phyloP scores from a whole-genome alignment of 495 filamentous ascomycete species.

The Lophium mytilinum region DNA sequence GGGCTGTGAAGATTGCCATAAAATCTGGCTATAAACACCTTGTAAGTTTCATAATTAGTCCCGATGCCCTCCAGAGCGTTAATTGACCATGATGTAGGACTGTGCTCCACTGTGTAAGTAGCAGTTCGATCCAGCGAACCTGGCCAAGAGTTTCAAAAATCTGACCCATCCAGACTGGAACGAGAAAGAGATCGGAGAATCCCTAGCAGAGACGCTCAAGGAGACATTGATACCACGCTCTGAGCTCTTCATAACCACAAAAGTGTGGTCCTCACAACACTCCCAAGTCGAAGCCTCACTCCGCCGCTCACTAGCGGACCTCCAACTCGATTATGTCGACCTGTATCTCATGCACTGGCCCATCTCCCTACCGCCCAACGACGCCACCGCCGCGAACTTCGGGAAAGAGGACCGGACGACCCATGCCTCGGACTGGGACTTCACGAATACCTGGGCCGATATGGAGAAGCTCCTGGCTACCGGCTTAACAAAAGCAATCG shows the following conservation, averaged over 20 bases:
- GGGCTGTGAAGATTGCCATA: slow-evolving; percentile 6
- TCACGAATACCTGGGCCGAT: slow-evolving; percentile 7
- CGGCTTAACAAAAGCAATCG: slow-evolving; percentile 7
- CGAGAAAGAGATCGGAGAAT: slow-evolving; percentile 11
- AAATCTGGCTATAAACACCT: slow-evolving; percentile 13
- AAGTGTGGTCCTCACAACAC: slow-evolving; percentile 12
- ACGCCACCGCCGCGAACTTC: background rate
- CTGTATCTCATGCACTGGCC: slow-evolving; percentile 16
- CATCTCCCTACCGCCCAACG: slow-evolving; percentile 4
- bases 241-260: slow-evolving; percentile 12
- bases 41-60: background rate
- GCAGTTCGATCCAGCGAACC: background rate
- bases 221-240: slow-evolving; percentile 3
- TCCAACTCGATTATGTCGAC: slow-evolving; percentile 10
- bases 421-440: slow-evolving; percentile 9
- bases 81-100: background rate
- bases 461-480: slow-evolving; percentile 12
- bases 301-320: background rate
- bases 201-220: background rate
- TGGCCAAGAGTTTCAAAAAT: background rate
- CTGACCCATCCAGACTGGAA: slow-evolving; percentile 9
- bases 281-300: slow-evolving; percentile 1
- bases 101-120: slow-evolving; percentile 10
- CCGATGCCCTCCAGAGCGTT: background rate
- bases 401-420: slow-evolving; percentile 3